Percentiles rank a stretch among this genome's conserved stretches.
Conservation (phyloP, 768 basidiomycete genomes). For the Suillus brevipes region DNA sequence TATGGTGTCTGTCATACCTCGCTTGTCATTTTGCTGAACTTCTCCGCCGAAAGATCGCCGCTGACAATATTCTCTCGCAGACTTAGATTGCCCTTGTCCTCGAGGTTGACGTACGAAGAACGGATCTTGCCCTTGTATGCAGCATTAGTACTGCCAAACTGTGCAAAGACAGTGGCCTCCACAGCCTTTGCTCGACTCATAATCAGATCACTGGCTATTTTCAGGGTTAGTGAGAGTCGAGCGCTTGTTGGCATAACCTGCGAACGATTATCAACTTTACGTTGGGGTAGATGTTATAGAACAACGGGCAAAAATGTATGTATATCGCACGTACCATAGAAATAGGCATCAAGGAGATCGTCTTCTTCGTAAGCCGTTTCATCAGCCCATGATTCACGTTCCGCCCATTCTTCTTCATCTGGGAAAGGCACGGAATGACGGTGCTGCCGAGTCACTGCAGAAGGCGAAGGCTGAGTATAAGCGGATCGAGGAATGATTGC, state of each 20-base stretch:
- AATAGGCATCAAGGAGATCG: slow-evolving; percentile 43
- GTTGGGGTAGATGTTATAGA: no score
- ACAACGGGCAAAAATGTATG: no score
- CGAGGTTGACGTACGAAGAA: slow-evolving; percentile 87
- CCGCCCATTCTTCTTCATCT: slow-evolving; percentile 24
- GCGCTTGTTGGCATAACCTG: no score
- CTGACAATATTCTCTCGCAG: slow-evolving; percentile 83
- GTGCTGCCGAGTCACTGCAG: slow-evolving; percentile 15
- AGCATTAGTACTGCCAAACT: slow-evolving; percentile 44
- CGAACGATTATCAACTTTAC: no score
- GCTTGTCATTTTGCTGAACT: slow-evolving; percentile 78
- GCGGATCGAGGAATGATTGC: slow-evolving; percentile 49
- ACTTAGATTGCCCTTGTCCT: slow-evolving; percentile 90
- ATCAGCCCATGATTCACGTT: slow-evolving; percentile 23
- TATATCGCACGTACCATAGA: slow-evolving; percentile 32
- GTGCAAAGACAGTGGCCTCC: slow-evolving; percentile 61
- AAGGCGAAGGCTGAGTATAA: slow-evolving; percentile 8
- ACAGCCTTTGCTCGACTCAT: slow-evolving; percentile 64
- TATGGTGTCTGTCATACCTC: slow-evolving; percentile 46
- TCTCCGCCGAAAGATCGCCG: slow-evolving; percentile 70
- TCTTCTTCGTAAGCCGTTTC: slow-evolving; percentile 32
- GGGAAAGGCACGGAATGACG: slow-evolving; percentile 16
- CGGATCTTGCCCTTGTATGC: slow-evolving; percentile 81
- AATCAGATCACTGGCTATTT: slow-evolving; percentile 68
- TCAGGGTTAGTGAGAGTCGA: slow-evolving; percentile 5